These are phyloP conservation scores for Pestalotiopsis sp. DNA, from an alignment of 2,329 filamentous ascomycete genomes.

Conservation along the genomic window DNA sequence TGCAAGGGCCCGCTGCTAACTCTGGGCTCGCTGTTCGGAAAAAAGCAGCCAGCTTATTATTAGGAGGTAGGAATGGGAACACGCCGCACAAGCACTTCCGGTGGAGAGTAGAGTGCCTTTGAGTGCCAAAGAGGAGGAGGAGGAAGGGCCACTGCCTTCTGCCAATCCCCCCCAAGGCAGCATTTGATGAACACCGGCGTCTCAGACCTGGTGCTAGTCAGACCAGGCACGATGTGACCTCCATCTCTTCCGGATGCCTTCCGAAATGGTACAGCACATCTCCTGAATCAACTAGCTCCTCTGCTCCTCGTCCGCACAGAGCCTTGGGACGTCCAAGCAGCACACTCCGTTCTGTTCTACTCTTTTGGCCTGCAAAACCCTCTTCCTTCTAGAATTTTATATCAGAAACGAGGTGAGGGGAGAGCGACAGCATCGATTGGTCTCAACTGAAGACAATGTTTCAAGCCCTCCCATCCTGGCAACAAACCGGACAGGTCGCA, in stretches of 20 bases:
- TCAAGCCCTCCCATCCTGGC: neutral
- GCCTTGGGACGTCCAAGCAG: neutral
- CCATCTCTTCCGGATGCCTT: slow-evolving; percentile 6
- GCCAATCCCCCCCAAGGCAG: neutral
- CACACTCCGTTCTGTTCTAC: neutral
- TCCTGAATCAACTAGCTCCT: neutral
- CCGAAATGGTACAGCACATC: slow-evolving; percentile 1
- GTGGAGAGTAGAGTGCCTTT: neutral
- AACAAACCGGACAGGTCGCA: neutral
- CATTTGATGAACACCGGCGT: neutral
- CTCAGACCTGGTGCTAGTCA: neutral
- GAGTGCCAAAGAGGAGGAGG: neutral
- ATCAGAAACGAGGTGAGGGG: neutral
- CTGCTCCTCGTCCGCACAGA: slow-evolving; percentile 1
- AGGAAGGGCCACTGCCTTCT: neutral
- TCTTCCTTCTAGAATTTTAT: neutral
- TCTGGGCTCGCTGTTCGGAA: neutral
- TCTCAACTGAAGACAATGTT: neutral
- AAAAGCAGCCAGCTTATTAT: neutral
- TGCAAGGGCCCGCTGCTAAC: neutral
- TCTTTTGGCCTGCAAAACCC: neutral
- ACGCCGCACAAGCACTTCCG: neutral
- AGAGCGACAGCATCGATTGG: neutral
- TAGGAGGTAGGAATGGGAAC: neutral
- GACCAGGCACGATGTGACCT: slow-evolving; percentile 5